Conservation (phyloP, 768 basidiomycete species). For the Pulveroboletus frians region DNA sequence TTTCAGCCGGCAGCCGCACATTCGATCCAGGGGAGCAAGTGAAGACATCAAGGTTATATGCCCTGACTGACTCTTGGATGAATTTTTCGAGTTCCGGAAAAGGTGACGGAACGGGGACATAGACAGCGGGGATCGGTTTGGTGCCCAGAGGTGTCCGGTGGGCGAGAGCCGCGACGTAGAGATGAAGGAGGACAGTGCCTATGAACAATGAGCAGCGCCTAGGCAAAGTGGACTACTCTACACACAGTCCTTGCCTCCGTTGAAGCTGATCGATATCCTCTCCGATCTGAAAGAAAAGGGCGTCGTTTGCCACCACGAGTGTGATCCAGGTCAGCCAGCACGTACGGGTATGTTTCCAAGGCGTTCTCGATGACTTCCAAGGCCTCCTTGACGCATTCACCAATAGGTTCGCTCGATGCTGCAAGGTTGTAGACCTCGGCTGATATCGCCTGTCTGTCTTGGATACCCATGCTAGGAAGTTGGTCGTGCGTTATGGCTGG, state of each 20-base stretch:
- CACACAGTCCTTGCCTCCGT: conserved; percentile 97
- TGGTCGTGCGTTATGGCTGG: conserved; percentile 1
- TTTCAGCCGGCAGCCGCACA: conserved; percentile 44
- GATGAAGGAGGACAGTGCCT: conserved; percentile 95
- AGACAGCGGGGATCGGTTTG: conserved; percentile 60
- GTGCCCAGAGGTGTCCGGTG: conserved; percentile 33
- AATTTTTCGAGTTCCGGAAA: conserved; percentile 83
- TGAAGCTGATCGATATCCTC: conserved; percentile 85
- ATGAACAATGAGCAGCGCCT: conserved; percentile 6
- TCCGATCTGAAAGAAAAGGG: conserved; percentile 45
- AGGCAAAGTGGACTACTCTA: conserved; percentile 4
- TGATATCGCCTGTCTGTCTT: conserved; percentile 51
- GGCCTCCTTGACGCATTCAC: conserved; percentile 67
- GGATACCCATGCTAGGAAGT: conserved; percentile 19
- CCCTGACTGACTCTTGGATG: conserved; percentile 54
- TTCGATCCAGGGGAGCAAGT: conserved; percentile 33
- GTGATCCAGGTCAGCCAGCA: conserved; percentile 7
- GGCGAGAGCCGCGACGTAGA: conserved; percentile 72
- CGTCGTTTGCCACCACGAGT: conserved; percentile 4
- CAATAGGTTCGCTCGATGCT: conserved; percentile 48
- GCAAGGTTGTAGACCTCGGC: conserved; percentile 61
- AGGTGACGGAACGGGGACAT: conserved; percentile 87
- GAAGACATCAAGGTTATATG: conserved; percentile 74
- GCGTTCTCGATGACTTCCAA: conserved; percentile 75
- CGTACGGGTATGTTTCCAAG: conserved; percentile 79